These are phyloP conservation scores for Trifolium repens DNA, from an alignment of 306 rosid species.

Conservation along the genomic window DNA sequence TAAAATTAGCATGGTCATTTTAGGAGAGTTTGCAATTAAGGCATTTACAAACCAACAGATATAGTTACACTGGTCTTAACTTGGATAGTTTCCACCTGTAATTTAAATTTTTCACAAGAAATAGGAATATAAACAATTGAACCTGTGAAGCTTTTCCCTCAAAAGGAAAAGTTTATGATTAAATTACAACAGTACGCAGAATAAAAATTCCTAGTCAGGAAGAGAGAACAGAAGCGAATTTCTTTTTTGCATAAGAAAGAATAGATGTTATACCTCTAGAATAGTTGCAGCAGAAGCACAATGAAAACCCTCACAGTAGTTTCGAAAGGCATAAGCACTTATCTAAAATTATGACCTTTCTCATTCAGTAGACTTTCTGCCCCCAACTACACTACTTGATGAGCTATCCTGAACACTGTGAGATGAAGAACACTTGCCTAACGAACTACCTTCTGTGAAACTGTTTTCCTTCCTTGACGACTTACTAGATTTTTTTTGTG, in stretches of 20 bases:
- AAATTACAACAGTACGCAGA: constrained; percentile 21
- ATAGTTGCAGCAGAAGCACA: constrained; percentile 36
- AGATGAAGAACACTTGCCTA: constrained; percentile 73
- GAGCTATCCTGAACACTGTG: constrained; percentile 76
- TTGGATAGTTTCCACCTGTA: constrained; percentile 30
- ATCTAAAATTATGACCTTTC: constrained; percentile 19
- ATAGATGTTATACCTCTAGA: constrained; percentile 18
- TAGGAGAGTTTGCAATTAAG: neutral
- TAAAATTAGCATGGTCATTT: neutral
- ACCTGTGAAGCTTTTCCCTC: constrained; percentile 29
- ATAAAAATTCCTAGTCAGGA: constrained; percentile 36
- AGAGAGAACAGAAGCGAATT: constrained; percentile 22
- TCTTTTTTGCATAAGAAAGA: constrained; percentile 22
- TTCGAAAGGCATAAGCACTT: constrained; percentile 36
- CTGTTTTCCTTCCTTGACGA: constrained; percentile 52
- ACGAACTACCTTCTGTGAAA: constrained; percentile 60
- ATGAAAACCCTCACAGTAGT: constrained; percentile 11
- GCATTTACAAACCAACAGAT: constrained; percentile 30
- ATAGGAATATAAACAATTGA: constrained; percentile 27
- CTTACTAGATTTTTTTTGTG: constrained; percentile 51
- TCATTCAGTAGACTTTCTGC: constrained; percentile 58
- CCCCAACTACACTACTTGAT: constrained; percentile 58
- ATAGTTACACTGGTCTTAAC: constrained; percentile 31
- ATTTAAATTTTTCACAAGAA: constrained; percentile 31
- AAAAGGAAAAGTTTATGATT: constrained; percentile 18